Evolutionary conservation across 345 rosid species (phyloP).

Genomic region (Eucalyptus pauciflora): DNA sequence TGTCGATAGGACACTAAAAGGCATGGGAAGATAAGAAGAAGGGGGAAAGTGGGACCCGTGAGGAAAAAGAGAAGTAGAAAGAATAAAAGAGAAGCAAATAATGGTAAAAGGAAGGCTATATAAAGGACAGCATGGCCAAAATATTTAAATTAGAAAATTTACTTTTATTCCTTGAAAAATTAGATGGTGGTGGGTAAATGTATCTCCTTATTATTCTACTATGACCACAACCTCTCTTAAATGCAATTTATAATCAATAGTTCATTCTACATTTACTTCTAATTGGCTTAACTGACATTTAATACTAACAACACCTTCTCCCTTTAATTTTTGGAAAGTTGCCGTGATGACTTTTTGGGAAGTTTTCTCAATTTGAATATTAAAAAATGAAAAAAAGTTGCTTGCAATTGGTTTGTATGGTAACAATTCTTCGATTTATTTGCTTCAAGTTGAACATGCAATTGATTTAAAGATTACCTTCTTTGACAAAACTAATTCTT

Average conservation of each 20-base stretch:
- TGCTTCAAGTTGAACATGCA: not conserved
- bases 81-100: not conserved
- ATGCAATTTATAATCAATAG: not conserved
- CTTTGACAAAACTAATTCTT: not conserved
- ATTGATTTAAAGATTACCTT: not conserved
- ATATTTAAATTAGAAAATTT: not conserved
- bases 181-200: not conserved
- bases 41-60: not conserved
- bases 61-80: not conserved
- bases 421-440: too few species aligned
- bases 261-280: not conserved
- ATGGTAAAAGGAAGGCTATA: not conserved
- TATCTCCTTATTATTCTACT: not conserved
- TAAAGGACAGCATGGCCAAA: not conserved
- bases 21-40: not conserved
- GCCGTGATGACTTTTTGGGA: rapidly evolving
- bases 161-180: not conserved
- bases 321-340: not conserved
- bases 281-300: not conserved
- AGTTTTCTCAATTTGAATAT: not conserved
- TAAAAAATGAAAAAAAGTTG: not conserved
- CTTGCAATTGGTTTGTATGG: not conserved
- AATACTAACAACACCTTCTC: not conserved
- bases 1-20: not conserved
- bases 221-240: rapidly evolving